Conservation (phyloP, 768 basidiomycete genomes). For the Pleurotus tuoliensis region DNA sequence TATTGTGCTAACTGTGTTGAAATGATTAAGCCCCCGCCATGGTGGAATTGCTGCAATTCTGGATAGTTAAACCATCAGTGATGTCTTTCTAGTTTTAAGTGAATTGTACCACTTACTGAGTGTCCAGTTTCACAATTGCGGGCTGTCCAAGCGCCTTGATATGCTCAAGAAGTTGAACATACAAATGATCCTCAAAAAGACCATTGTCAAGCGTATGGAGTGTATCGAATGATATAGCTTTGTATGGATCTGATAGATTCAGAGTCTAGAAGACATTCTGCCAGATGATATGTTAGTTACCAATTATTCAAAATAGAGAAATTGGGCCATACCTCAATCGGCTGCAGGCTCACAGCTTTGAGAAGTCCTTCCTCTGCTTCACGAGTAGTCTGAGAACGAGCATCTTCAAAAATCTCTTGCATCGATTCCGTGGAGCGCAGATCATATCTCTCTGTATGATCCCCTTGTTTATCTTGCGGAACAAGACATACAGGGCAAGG, state of each 20-base stretch:
- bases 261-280: constrained; percentile 40
- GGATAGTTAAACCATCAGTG: neutral
- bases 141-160: constrained; percentile 12
- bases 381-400: neutral
- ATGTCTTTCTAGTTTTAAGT: neutral
- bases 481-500: constrained; percentile 38
- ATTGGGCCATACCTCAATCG: constrained; percentile 17
- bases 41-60: neutral
- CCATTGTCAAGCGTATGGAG: constrained; percentile 33
- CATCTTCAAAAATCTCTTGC: constrained; percentile 12
- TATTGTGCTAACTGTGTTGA: neutral
- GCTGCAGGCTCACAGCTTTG: constrained; percentile 16
- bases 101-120: constrained; percentile 18
- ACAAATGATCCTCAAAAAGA: constrained; percentile 28
- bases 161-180: constrained; percentile 17
- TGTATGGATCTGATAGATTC: constrained; percentile 27
- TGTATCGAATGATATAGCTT: constrained; percentile 31
- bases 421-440: constrained; percentile 14
- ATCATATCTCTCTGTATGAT: constrained; percentile 15
- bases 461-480: constrained; percentile 18
- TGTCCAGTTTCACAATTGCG: constrained; percentile 15
- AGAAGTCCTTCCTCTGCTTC: constrained; percentile 9
- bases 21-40: neutral
- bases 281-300: neutral
- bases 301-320: constrained; percentile 5